Evolutionary conservation across 148 eudicot genomes (phyloP), one percentile per base, ranked within the genome.

Genomic region (Cornus kousa): DNA sequence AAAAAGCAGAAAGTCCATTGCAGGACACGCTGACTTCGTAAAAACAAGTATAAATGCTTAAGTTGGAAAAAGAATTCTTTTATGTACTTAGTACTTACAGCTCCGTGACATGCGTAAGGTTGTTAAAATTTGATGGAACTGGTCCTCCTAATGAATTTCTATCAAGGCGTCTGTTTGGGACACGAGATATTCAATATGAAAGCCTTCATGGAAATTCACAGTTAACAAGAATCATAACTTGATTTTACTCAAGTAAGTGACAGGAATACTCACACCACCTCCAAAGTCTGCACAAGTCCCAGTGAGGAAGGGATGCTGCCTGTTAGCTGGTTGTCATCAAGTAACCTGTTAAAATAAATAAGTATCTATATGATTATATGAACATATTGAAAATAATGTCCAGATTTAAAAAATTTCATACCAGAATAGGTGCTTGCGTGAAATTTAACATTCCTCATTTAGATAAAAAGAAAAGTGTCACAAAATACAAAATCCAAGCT

Each of bases 271-370:
- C 83, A 90, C 97, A 92, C 71, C 62, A 88, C 90, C 82, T 89
- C 94, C 84, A 92, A 64, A 57, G 67, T 57, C 55, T 37, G 73
- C 65, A 89, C 88, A 43, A 92, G 88, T 71, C 92, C 87, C 48
- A 92, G 69, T 0, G 91, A 86, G 12, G 91, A 53, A 20, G 97
- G 97, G 73, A 92, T 88, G 33, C 67, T 68, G 68, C 97, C 92
- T 9, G 78, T 78, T 20, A 92, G 78, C 80, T 82, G 74, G 83
- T 92, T 92, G 86, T 85, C 82, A 39, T 92, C 94, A 71, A 92
- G 73, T 22, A 92, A 87, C 83, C 97, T 92, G 82, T 62, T 55
- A 79, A 76, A 78, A 75, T 33, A 13, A 1, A 19, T n/a, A 79
- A 50, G 1, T 43, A 43, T 43, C 0, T 8, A 43, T 5, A 43